Base-by-base conservation (phyloP, 768 basidiomycete genomes). In the Trametes villosa region DNA sequence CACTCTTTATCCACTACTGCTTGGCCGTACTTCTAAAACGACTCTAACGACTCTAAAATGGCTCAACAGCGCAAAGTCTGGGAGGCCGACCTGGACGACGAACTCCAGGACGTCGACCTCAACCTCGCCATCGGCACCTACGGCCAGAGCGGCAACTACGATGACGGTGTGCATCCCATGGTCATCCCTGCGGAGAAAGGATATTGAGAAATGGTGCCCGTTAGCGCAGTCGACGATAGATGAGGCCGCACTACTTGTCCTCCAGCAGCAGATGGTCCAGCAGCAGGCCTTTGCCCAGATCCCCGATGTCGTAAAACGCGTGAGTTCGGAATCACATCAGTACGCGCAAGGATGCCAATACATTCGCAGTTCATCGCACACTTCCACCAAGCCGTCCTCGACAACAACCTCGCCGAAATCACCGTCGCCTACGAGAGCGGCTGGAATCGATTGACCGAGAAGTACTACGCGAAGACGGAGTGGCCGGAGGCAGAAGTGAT, bases 401-500 rank as follows among this genome's bases (percentile, higher is more conserved):
- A 94, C 44, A 94, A 96, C 73, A 96, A 98, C 75, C 83, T 97
- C 2, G 79, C 86, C 5, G 91, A 95, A 68, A 96, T 99, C 66
- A 93, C 92, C 5, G 81, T 89, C 22, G 93, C 95, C 52, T 99
- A 99, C 71, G 96, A 98, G 78, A 93, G 89, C 51, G 95, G 95
- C 6, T 99, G 96, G 96, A 96, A 95, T 76, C 88, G 91, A 63
- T 87, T 96, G 71, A 97, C 96, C 0, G 93, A 97, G 79, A 95
- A 96, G 78, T 95, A 90, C 79, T 99, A 97, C 70, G 75, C 93
- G 7, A 92, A 90, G 73, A 87, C 87, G 2, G 96, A 99, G 73
- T 98, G 96, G 96, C 96, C 96, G 0, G 95, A 98, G 72, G 95
- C 94, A 7, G 96, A 99, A 78, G 78, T 94, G 61, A 94, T 99